Evolutionary conservation across 805 yeast species (phyloP).

Genomic region (Ogataea saltuana): DNA sequence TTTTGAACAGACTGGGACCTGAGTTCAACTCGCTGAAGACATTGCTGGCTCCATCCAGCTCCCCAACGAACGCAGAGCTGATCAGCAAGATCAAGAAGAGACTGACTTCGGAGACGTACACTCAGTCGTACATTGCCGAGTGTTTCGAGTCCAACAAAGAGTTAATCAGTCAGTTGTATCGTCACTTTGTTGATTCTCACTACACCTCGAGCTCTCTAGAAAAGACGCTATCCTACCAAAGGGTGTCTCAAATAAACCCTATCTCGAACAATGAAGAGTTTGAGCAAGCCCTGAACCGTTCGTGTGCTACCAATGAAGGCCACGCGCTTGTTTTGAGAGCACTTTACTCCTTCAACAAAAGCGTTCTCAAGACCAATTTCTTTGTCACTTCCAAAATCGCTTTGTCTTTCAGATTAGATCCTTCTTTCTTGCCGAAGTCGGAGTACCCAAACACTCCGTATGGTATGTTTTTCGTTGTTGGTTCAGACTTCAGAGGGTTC

Average conservation of each 20-base stretch:
- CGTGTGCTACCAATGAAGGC: constrained; percentile 78
- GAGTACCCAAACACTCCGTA: constrained; percentile 93
- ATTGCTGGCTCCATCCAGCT: constrained; percentile 61
- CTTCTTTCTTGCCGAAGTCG: constrained; percentile 74
- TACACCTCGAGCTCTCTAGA: constrained; percentile 72
- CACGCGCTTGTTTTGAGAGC: constrained; percentile 80
- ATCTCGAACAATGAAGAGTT: constrained; percentile 76
- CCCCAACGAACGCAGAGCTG: constrained; percentile 71
- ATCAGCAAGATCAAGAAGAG: constrained; percentile 81
- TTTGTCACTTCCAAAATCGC: constrained; percentile 94
- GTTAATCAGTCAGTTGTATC: constrained; percentile 78
- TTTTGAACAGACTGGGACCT: constrained; percentile 89
- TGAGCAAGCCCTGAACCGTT: constrained; percentile 60
- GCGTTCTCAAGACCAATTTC: constrained; percentile 90
- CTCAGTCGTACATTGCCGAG: constrained; percentile 78
- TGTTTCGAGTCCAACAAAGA: constrained; percentile 69
- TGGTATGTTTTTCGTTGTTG: constrained; percentile 95
- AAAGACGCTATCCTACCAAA: constrained; percentile 82
- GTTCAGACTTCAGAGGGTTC: constrained; percentile 96
- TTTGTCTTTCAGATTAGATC: constrained; percentile 85
- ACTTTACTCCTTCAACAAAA: constrained; percentile 78
- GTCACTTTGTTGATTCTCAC: constrained; percentile 89
- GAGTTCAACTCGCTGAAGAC: constrained; percentile 73
- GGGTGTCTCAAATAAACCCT: constrained; percentile 75
- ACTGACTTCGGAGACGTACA: constrained; percentile 89